Evolutionary conservation across 345 rosid genomes (phyloP).

Genomic region (Excoecaria agallocha): DNA sequence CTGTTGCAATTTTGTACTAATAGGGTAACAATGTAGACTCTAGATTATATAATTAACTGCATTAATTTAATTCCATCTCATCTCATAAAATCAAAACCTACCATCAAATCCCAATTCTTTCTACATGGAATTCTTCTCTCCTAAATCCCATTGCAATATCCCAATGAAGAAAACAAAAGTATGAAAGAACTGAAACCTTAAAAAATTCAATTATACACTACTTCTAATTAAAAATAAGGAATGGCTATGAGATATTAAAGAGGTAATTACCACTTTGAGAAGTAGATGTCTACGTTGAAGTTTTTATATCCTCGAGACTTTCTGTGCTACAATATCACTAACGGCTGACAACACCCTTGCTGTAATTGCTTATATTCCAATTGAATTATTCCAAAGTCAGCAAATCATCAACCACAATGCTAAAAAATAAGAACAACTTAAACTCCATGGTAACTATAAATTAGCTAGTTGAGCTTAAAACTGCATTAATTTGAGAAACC

Average conservation of each 20-base stretch:
- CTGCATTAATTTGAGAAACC: background rate
- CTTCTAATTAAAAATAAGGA: background rate
- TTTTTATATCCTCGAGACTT: conserved; percentile 75
- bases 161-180: background rate
- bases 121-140: background rate
- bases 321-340: conserved; percentile 72
- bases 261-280: conserved; percentile 70
- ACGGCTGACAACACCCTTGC: conserved; percentile 75
- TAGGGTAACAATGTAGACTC: no score
- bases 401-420: background rate
- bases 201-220: background rate
- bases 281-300: conserved; percentile 73
- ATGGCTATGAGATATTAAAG: background rate
- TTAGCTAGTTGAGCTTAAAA: background rate
- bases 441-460: background rate
- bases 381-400: background rate
- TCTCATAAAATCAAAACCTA: no score
- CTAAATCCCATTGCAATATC: background rate
- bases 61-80: no score
- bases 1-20: no score
- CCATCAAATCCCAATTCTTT: no score
- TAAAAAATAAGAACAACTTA: background rate
- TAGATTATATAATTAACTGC: no score
- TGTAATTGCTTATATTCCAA: conserved; percentile 59
- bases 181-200: background rate